Percentiles rank a stretch among this genome's conserved stretches.
Evolutionary conservation across 305 asterid genomes (phyloP).

Genomic region (Fraxinus platypoda): DNA sequence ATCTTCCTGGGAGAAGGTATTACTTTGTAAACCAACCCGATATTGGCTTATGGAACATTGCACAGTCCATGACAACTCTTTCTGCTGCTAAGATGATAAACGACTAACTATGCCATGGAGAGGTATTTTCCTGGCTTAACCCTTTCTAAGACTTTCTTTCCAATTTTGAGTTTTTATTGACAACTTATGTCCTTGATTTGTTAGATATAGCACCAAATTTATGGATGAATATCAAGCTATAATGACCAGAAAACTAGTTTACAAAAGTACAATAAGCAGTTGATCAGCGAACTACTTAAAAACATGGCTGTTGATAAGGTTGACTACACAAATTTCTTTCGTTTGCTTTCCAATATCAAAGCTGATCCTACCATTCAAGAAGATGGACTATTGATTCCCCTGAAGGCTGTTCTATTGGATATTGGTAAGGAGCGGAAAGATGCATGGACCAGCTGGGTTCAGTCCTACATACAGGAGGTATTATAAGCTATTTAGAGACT

Average conservation of each 20-base stretch:
- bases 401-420: conserved; percentile 84
- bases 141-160: conserved; percentile 6
- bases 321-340: conserved; percentile 94
- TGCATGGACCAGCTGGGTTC: conserved; percentile 92
- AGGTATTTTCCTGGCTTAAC: conserved; percentile 47
- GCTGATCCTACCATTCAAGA: conserved; percentile 61
- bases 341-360: conserved; percentile 80
- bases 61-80: conserved; percentile 68
- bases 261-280: conserved; percentile 76
- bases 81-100: conserved; percentile 72
- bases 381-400: conserved; percentile 64
- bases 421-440: conserved; percentile 89
- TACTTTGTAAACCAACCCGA: conserved; percentile 97
- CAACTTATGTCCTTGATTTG: conserved; percentile 14
- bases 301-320: conserved; percentile 96
- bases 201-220: conserved; percentile 84
- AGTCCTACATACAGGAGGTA: conserved; percentile 83
- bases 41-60: conserved; percentile 92
- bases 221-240: conserved; percentile 92
- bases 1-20: conserved; percentile 95
- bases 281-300: conserved; percentile 81
- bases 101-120: conserved; percentile 86
- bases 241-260: conserved; percentile 89
- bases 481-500: background rate
- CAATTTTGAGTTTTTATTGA: conserved; percentile 24